Base-by-base conservation (phyloP, 129 eudicot genomes). In the Lonicera japonica region DNA sequence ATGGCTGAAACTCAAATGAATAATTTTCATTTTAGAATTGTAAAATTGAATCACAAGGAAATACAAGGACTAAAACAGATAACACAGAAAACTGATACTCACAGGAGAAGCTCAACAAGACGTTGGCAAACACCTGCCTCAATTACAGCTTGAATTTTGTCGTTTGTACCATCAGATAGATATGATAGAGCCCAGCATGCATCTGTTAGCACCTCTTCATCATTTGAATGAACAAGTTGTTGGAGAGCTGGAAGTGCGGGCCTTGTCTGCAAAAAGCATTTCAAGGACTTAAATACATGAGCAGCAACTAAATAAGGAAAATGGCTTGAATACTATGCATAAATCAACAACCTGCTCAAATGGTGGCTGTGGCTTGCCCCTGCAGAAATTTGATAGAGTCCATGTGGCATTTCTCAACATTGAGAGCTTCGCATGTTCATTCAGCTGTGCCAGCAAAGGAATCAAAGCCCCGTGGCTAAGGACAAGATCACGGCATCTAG, bases 161-260 rank as follows among this genome's bases (percentile, higher is more conserved):
- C 95, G 67, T 86, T 90, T 62, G 95, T 79, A 43, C 97, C 97
- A 81, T 83, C 95, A 66, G 97, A 86, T 6, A 90, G 78, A 67
- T 90, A 86, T 5, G 97, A 90, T 5, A 90, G 83, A 67, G 97
- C 95, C 97, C 95, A 86, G 63, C 95, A 90, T 29, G 97, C 95
- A 82, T 90, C 97, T 6, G 95, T 83, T 45, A 86, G 69, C 50
- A 90, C 89, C 80, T 90, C 97, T 66, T 86, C 95, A 61, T 90
- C 97, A 74, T 74, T 86, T 38, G 89, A 86, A 70, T 86, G 79
- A 47, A 86, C 75, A 72, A 90, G 95, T 17, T 76, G 81, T 59
- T 86, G 83, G 25, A 90, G 85, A 20, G 92, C 89, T 70, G 97
- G 95, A 72, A 90, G 83, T 65, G 92, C 95, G 40, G 95, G 95